Evolutionary conservation across 108 stramenopile genomes (phyloP), one percentile per base, ranked within the genome.

Genomic region (Cyclotella cryptica): DNA sequence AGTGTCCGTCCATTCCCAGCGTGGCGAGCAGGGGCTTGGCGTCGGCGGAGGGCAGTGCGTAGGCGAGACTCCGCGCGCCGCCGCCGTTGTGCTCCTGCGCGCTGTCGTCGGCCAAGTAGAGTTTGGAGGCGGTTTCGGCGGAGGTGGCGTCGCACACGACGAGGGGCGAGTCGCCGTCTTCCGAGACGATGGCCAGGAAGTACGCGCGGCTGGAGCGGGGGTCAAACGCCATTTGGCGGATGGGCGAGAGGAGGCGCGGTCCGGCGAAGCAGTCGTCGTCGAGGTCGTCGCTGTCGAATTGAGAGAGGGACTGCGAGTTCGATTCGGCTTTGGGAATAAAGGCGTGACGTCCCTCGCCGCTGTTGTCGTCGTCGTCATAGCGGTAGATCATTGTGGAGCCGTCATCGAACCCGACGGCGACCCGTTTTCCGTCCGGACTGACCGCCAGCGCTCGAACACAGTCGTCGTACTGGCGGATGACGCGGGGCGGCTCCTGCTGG

Each of bases 391-490:
- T 59, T 17, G 86, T 84, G 19, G 73, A 75, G 14, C 94, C 94
- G 54, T 84, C 80, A 18, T 92, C 88, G 41, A 86, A 88, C 5
- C 94, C 94, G 2, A 95, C 77, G 6, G 86, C 92, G 12, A 95
- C 49, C 12, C 90, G 88, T 27, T 66, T 69, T 14, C 85, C 89
- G 58, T 93, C 89, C 3, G 80, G 24, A 0, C 88, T 88, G 14
- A 88, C 82, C 54, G 88, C 87, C 10, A 95, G 47, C 21, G 86
- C 81, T 4, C 92, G 86, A 10, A 92, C 81, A 21, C 71, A 74
- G 41, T 89, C 93, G 67, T 92, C 84, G 66, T 87, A 90, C 28
- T 58, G 24, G 13, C 55, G 57, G 13, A 77, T 53, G 19, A 41
- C 19, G 29, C 22, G 9, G 22, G 54, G 55, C 19, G 30, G 28